Conservation (phyloP, 495 filamentous ascomycete species). For the Pyronema domesticum region DNA sequence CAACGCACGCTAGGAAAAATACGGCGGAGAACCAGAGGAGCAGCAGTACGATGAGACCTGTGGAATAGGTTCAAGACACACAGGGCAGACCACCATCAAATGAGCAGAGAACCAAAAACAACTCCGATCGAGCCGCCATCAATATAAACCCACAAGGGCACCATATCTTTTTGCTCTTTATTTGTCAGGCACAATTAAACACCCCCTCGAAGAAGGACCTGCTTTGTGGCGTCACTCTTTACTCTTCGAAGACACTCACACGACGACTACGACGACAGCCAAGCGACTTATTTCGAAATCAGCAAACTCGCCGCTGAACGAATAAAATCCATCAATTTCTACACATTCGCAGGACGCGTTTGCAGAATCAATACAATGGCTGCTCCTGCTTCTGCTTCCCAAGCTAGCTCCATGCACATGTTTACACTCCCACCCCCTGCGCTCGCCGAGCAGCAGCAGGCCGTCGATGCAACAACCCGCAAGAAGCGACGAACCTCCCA, state of each 20-base stretch:
- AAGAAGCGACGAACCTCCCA: constrained; percentile 29
- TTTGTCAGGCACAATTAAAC: not conserved
- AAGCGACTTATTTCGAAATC: not conserved
- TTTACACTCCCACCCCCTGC: constrained; percentile 81
- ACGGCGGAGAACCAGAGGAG: no score
- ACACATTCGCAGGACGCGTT: constrained; percentile 75
- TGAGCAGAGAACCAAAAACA: not conserved
- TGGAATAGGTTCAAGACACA: no score
- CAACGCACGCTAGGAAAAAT: constrained; percentile 10
- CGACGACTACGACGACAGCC: not conserved
- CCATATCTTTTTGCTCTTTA: no score
- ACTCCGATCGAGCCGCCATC: not conserved
- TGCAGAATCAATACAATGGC: constrained; percentile 60
- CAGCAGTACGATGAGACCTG: no score
- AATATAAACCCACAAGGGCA: no score
- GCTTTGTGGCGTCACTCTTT: not conserved
- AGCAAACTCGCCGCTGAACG: constrained; percentile 43
- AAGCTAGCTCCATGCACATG: constrained; percentile 31
- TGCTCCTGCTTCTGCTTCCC: constrained; percentile 33
- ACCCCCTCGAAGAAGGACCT: not conserved
- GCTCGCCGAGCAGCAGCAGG: constrained; percentile 11
- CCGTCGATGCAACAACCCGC: constrained; percentile 30
- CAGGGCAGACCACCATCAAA: no score
- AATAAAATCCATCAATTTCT: constrained; percentile 35
- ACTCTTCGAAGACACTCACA: not conserved